Percentiles rank a stretch among this genome's conserved stretches.
Evolutionary conservation across 805 yeast genomes (phyloP).

Genomic region (Wickerhamiella occidentalis): DNA sequence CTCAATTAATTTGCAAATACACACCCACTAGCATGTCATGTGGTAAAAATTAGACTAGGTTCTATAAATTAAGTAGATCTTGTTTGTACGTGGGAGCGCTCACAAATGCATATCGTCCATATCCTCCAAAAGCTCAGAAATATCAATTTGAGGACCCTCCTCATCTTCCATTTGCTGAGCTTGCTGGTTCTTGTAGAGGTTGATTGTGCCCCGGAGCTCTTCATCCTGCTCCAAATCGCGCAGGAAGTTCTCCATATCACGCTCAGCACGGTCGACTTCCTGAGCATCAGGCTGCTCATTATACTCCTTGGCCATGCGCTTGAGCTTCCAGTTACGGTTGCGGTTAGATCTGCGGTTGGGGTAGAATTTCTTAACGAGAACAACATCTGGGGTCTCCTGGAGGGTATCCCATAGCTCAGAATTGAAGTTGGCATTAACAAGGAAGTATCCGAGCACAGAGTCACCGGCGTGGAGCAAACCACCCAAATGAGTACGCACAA

Average conservation of each 20-base stretch:
- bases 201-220: slow-evolving; percentile 82
- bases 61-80: not conserved
- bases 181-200: slow-evolving; percentile 59
- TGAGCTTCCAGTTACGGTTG: slow-evolving; percentile 84
- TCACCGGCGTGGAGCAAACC: slow-evolving; percentile 91
- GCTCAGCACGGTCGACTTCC: slow-evolving; percentile 74
- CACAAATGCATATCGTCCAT: slow-evolving; percentile 54
- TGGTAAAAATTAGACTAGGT: not conserved
- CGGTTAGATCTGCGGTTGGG: slow-evolving; percentile 61
- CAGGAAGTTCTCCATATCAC: slow-evolving; percentile 88
- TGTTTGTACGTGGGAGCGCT: not conserved
- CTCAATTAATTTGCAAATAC: too few relatives aligned
- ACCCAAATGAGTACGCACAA: slow-evolving; percentile 77
- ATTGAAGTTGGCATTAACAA: slow-evolving; percentile 72
- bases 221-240: slow-evolving; percentile 96
- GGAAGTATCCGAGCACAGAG: slow-evolving; percentile 74
- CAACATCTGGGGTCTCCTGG: slow-evolving; percentile 27
- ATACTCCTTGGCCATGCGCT: slow-evolving; percentile 94
- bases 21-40: not conserved
- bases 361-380: slow-evolving; percentile 43
- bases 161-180: slow-evolving; percentile 24
- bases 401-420: slow-evolving; percentile 61
- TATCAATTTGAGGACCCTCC: slow-evolving; percentile 71
- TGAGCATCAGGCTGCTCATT: slow-evolving; percentile 40
- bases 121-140: slow-evolving; percentile 90